Evolutionary conservation across 78 protist genomes (phyloP).

Genomic region (Bodo saltans): DNA sequence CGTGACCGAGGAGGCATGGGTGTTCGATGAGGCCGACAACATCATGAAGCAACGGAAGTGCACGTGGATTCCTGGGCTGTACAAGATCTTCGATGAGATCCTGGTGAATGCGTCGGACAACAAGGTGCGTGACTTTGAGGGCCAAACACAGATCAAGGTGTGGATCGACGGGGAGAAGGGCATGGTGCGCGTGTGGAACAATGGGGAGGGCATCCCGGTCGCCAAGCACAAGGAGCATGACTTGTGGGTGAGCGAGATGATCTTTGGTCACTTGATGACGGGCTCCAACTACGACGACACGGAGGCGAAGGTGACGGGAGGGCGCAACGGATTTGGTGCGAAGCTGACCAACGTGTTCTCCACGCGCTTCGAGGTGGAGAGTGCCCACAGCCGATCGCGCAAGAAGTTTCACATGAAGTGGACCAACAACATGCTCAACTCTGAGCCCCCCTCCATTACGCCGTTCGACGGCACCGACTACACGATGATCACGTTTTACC

Average conservation of each 20-base stretch:
- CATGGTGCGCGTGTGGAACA: conserved; percentile 70
- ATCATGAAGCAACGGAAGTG: conserved; percentile 47
- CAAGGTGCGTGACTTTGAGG: conserved; percentile 81
- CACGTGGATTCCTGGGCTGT: conserved; percentile 89
- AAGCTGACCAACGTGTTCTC: conserved; percentile 96
- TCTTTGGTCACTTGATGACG: conserved; percentile 94
- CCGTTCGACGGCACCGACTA: conserved; percentile 25
- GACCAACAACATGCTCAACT: conserved; percentile 60
- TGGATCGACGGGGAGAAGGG: conserved; percentile 43
- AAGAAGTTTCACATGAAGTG: conserved; percentile 53
- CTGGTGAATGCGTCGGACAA: conserved; percentile 99
- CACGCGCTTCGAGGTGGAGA: conserved; percentile 58
- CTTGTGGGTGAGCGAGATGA: conserved; percentile 86
- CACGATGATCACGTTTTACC: conserved; percentile 45
- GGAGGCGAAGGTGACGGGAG: conserved; percentile 68
- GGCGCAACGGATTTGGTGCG: conserved; percentile 97
- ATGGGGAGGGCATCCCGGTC: conserved; percentile 96
- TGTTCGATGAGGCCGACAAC: conserved; percentile 14
- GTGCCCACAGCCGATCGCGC: conserved; percentile 35
- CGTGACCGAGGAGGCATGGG: conserved; percentile 55
- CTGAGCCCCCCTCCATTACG: neutral
- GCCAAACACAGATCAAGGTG: conserved; percentile 63
- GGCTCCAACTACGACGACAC: conserved; percentile 70
- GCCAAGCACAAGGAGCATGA: conserved; percentile 79
- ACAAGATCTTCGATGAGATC: conserved; percentile 98